Evolutionary conservation across 768 basidiomycete genomes (phyloP).

Genomic region (Nidularia sp.): DNA sequence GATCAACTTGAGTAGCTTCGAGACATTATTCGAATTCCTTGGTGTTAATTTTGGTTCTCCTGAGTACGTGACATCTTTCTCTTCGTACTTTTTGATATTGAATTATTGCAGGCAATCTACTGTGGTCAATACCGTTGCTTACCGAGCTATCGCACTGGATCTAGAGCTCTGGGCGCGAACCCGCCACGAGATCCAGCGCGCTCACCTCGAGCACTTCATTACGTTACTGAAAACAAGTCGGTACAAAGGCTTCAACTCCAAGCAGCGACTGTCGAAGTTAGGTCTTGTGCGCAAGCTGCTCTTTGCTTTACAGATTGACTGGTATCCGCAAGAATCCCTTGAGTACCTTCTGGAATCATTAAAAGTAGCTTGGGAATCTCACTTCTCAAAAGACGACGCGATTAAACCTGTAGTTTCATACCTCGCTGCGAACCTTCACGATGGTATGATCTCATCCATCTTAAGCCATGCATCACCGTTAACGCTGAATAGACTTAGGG

Average conservation of each 20-base stretch:
- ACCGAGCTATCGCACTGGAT: slow-evolving; percentile 80
- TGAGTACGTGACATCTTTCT: slow-evolving; percentile 47
- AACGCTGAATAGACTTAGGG: slow-evolving; percentile 1
- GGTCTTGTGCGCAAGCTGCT: slow-evolving; percentile 70
- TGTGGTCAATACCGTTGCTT: slow-evolving; percentile 77
- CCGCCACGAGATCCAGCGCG: slow-evolving; percentile 65
- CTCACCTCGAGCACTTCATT: slow-evolving; percentile 78
- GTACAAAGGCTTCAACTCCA: slow-evolving; percentile 73
- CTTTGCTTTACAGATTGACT: slow-evolving; percentile 78
- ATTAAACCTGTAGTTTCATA: slow-evolving; percentile 88
- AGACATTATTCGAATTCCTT: slow-evolving; percentile 80
- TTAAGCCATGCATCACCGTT: slow-evolving; percentile 5
- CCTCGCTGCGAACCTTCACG: slow-evolving; percentile 74
- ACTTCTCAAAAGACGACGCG: slow-evolving; percentile 68
- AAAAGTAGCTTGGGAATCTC: slow-evolving; percentile 52
- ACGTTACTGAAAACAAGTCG: slow-evolving; percentile 71
- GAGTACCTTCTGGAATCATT: slow-evolving; percentile 56
- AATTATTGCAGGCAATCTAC: slow-evolving; percentile 60
- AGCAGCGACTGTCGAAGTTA: slow-evolving; percentile 68
- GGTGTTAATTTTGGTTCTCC: slow-evolving; percentile 81
- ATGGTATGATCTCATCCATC: slow-evolving; percentile 36
- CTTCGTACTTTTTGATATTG: neutral
- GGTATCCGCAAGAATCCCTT: slow-evolving; percentile 58
- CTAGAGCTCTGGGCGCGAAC: slow-evolving; percentile 87
- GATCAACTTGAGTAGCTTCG: slow-evolving; percentile 78